These are phyloP conservation scores for apple (Malus domestica) DNA, from an alignment of 306 rosid species.

Conservation along the genomic window DNA sequence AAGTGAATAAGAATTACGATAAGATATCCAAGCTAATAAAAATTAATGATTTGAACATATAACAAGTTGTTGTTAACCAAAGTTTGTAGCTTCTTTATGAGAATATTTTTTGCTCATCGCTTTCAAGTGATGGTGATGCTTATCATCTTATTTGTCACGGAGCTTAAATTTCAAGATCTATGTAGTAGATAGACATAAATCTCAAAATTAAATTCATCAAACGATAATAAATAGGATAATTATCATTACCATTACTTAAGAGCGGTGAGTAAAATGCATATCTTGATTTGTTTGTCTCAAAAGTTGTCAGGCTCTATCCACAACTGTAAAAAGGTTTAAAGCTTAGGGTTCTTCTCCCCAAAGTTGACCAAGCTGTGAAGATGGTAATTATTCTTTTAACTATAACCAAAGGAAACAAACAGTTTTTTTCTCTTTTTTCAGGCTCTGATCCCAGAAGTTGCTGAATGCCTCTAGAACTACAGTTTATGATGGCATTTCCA, in stretches of 20 bases:
- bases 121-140: too few species aligned
- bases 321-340: neutral
- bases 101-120: too few species aligned
- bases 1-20: too few species aligned
- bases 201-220: too few species aligned
- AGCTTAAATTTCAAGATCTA: rapidly evolving
- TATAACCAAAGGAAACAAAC: neutral
- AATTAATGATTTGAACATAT: neutral
- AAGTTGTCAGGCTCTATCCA: slow-evolving; percentile 3
- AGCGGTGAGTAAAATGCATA: rapidly evolving
- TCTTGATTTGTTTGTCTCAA: neutral
- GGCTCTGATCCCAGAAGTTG: neutral
- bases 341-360: neutral
- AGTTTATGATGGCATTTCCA: neutral
- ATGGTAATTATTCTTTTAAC: neutral
- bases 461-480: neutral
- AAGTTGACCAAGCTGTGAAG: slow-evolving; percentile 17
- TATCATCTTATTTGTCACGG: too few species aligned
- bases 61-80: neutral
- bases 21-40: too few species aligned
- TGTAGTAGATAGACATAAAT: too few species aligned
- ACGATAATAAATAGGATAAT: rapidly evolving
- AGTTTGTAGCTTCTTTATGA: too few species aligned
- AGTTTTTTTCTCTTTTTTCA: neutral
- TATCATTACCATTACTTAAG: too few species aligned